These are phyloP conservation scores for Funneliformis caledonium DNA, from an alignment of 371 early-diverging fungal genomes.

Conservation along the genomic window DNA sequence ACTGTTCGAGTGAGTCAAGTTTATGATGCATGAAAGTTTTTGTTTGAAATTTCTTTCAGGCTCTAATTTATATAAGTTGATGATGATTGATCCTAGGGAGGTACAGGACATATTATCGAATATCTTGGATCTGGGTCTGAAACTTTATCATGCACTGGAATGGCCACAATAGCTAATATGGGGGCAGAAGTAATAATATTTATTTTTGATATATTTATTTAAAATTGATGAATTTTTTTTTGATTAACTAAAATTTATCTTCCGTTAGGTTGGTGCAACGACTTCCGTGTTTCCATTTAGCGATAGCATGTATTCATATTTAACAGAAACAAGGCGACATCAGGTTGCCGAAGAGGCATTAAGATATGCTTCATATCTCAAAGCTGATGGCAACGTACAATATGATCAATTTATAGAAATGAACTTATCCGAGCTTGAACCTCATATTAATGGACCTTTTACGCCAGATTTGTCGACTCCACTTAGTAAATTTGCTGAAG, in stretches of 20 bases:
- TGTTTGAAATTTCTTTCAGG: not conserved
- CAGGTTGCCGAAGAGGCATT: slow-evolving; percentile 76
- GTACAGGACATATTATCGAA: slow-evolving; percentile 90
- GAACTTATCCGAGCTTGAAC: slow-evolving; percentile 86
- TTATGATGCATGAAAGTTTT: not conserved
- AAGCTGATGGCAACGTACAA: slow-evolving; percentile 55
- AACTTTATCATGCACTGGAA: slow-evolving; percentile 88
- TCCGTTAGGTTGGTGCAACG: slow-evolving; percentile 80
- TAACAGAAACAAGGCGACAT: slow-evolving; percentile 76
- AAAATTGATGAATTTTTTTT: not conserved
- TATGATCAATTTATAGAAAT: slow-evolving; percentile 95
- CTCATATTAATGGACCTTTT: slow-evolving; percentile 96
- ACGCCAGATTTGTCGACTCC: slow-evolving; percentile 95
- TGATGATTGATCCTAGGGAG: slow-evolving; percentile 60
- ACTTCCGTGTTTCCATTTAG: slow-evolving; percentile 91
- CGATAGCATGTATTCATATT: slow-evolving; percentile 78
- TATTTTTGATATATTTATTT: not conserved
- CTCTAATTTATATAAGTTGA: not conserved
- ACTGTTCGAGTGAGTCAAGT: slow-evolving; percentile 75
- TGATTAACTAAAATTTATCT: not conserved
- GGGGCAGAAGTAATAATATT: slow-evolving; percentile 74
- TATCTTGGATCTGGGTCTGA: slow-evolving; percentile 91
- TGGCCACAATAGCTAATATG: slow-evolving; percentile 97
- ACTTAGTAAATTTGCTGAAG: slow-evolving; percentile 78
- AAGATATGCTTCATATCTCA: slow-evolving; percentile 56